phyloP scores from a whole-genome alignment of 1,139 yeast species.

The Ogataea hybrid region DNA sequence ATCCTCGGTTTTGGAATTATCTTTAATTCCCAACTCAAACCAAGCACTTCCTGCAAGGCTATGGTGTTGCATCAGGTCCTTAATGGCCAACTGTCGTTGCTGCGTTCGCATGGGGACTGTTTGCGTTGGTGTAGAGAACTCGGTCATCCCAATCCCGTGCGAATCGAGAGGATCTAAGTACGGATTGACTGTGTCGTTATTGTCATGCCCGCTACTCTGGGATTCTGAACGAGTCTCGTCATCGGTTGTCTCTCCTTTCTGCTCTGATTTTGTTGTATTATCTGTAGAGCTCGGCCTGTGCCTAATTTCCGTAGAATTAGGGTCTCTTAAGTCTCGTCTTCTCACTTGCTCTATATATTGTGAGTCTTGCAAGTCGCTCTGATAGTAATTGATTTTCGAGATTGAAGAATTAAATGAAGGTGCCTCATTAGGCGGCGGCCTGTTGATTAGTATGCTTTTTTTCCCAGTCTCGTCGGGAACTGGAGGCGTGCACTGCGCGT shows the following conservation, averaged over 20 bases:
- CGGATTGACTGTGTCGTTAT: conserved; percentile 9
- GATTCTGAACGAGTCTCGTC: conserved; percentile 4
- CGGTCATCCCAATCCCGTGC: neutral
- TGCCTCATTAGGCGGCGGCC: conserved; percentile 8
- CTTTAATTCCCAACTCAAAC: conserved; percentile 15
- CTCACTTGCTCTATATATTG: conserved; percentile 14
- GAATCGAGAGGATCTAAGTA: conserved; percentile 12
- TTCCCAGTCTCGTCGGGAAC: neutral
- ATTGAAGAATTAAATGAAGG: conserved; percentile 21
- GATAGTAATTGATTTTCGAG: conserved; percentile 23
- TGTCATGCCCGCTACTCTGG: conserved; percentile 8
- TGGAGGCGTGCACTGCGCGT: neutral
- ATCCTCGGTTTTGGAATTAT: conserved; percentile 1
- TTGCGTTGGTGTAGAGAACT: neutral
- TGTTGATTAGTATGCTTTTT: conserved; percentile 16
- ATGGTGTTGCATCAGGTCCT: conserved; percentile 18
- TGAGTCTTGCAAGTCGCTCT: conserved; percentile 14
- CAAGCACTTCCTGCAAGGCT: conserved; percentile 21
- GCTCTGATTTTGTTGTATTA: conserved; percentile 2
- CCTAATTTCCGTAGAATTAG: neutral
- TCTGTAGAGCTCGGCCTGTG: conserved; percentile 9
- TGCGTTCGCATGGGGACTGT: conserved; percentile 28
- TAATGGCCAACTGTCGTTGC: conserved; percentile 26
- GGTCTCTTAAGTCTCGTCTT: conserved; percentile 1
- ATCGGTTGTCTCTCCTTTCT: neutral